Percentiles rank a stretch among this genome's conserved stretches.
These are phyloP conservation scores for Malus sylvestris DNA, from an alignment of 306 rosid genomes.

Conservation along the genomic window DNA sequence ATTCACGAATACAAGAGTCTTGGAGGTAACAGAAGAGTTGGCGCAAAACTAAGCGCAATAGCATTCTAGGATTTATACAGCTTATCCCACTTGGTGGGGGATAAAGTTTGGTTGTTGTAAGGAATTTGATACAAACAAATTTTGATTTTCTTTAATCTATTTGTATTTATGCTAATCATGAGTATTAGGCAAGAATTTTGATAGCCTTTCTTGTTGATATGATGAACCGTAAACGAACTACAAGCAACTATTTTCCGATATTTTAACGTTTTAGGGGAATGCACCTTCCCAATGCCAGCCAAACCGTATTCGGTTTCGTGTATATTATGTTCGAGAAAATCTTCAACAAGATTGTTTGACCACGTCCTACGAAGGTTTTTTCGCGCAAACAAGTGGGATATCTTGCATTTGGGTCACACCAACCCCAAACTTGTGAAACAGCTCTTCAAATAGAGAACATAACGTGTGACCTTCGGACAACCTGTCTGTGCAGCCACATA, in stretches of 20 bases:
- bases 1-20: background rate
- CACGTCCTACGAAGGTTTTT: no score
- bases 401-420: background rate
- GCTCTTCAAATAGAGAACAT: background rate
- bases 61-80: no score
- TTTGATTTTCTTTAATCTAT: background rate
- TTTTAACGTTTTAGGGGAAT: no score
- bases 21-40: no score
- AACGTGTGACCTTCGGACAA: background rate
- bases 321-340: no score
- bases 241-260: no score
- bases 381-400: background rate
- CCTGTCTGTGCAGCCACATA: background rate
- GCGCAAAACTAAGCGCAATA: no score
- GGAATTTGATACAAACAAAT: background rate
- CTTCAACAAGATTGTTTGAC: no score
- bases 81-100: no score
- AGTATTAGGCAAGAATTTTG: background rate
- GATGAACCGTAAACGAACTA: background rate
- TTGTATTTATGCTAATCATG: background rate
- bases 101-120: background rate
- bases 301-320: no score
- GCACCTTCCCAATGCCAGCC: no score
- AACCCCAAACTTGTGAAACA: background rate
- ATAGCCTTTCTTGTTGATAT: background rate